Evolutionary conservation across 768 basidiomycete genomes (phyloP), one percentile per base, ranked within the genome.

Genomic region (Chiua virens): DNA sequence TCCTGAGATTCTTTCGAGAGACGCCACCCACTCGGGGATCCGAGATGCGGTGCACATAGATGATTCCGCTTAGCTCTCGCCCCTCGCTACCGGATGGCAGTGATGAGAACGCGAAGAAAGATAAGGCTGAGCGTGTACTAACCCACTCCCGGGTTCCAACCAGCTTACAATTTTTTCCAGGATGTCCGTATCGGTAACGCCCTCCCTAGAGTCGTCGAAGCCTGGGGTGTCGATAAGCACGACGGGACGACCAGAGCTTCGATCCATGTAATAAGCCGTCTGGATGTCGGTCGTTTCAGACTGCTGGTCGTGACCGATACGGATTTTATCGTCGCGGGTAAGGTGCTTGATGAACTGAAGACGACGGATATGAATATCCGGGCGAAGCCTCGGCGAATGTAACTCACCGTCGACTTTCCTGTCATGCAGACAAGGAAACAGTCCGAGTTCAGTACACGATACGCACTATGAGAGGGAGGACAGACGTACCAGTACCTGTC

Each of bases 31-130:
- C n/a, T n/a, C n/a, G n/a, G n/a, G n/a, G n/a, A n/a, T n/a, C n/a
- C n/a, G n/a, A n/a, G 1, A 79, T 79, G 0, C 76, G 73, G 50
- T 77, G 78, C 59, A 77, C 64, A 54, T 78, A 79, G 41, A 79
- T 71, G 46, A 79, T 68, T 1, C 76, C 77, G 8, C 73, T 64
- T 4, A 79, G 52, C 25, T 62, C 70, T 42, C 27, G 43, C 10
- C 21, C n/a, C 46, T 50, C 45, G n/a, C 45, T 53, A 15, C 10
- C n/a, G 15, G 18, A 27, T 17, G 20, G 36, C 15, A 22, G 22
- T 17, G 15, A 27, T 40, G 0, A 41, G 20, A 47, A n/a, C 40
- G 32, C 23, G 36, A 22, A n/a, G 14, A 9, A 32, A 1, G 20
- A 14, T 30, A 18, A 25, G 14, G 18, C 9, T 10, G 20, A 42